phyloP scores from a whole-genome alignment of 257 asterid species.

The Penstemon newberryi region DNA sequence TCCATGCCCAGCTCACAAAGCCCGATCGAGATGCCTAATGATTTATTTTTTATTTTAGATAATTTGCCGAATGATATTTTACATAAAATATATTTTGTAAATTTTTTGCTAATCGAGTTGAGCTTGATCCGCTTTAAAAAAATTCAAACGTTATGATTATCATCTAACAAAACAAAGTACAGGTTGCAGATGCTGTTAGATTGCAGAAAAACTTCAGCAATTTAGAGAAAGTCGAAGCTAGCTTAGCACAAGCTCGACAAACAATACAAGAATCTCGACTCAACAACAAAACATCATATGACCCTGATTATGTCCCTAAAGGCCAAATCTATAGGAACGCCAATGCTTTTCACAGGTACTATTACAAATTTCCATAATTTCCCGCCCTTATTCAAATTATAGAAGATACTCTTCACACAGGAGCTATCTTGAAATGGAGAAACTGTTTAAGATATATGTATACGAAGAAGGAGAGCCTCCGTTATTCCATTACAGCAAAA shows the following conservation, averaged over 20 bases:
- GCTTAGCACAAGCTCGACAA: slow-evolving; percentile 47
- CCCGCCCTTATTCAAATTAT: not conserved
- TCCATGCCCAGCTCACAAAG: too few relatives aligned
- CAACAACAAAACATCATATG: slow-evolving; percentile 38
- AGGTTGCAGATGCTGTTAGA: not conserved
- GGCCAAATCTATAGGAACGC: slow-evolving; percentile 49
- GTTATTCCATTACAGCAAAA: slow-evolving; percentile 29
- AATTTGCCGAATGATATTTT: too few relatives aligned
- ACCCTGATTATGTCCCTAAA: slow-evolving; percentile 51
- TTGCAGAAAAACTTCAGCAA: slow-evolving; percentile 19
- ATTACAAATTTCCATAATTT: not conserved
- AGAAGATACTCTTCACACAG: not conserved
- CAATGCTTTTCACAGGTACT: slow-evolving; percentile 48
- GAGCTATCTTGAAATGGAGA: slow-evolving; percentile 36
- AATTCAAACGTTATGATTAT: too few relatives aligned
- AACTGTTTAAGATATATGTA: slow-evolving; percentile 28
- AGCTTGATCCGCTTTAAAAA: too few relatives aligned
- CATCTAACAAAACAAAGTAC: too few relatives aligned
- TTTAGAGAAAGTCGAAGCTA: slow-evolving; percentile 52
- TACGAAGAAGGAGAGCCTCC: slow-evolving; percentile 39
- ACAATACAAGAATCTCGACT: slow-evolving; percentile 37
- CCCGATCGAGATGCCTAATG: too few relatives aligned
- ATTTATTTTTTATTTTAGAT: too few relatives aligned
- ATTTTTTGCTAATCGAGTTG: too few relatives aligned
- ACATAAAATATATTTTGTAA: too few relatives aligned